Base-by-base conservation (phyloP, 2,329 filamentous ascomycete genomes). In the Zymoseptoria ardabiliae region DNA sequence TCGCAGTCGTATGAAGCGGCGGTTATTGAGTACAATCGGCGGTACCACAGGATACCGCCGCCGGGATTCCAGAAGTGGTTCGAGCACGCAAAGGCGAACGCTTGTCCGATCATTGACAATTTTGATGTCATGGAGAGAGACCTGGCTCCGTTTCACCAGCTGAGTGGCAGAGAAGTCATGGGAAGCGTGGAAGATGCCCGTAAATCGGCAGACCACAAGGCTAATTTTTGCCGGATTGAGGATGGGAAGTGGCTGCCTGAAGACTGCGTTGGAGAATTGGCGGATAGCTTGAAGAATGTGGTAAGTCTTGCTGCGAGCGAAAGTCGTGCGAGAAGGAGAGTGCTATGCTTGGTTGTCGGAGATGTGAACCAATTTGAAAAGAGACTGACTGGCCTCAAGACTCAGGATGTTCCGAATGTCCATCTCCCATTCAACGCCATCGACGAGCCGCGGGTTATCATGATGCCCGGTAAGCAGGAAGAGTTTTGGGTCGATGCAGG, bases 351-450 rank as follows among this genome's bases (percentile, higher is more conserved):
- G 13, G 13, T n/a, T 7, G 13, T 17, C 35, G 11, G 13, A 45
- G 5, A 45, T 13, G 11, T 45, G 6, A n/a, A 13, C 7, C 35
- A 5, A 17, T 13, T 13, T 17, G 13, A 4, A 17, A 7, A 13
- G 5, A 13, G 13, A n/a, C 35, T 45, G 35, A 45, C 35, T 45
- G 35, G 35, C 35, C 35, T 17, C 17, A 17, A 45, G 35, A 45
- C 35, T 13, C 2, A 45, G 35, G 3, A 61, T 2, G 53, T 79
- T 4, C 75, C 77, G 0, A 68, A 79, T 23, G 57, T 79, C 10
- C 69, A 68, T 8, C 75, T 82, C 22, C 70, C 81, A 0, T 68
- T 81, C 13, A 82, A 81, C 52, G 73, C 76, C 48, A 68, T 81
- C 3, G 79, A 82, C 55, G 79, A 82, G 61, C 78, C 80, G 1